Conservation (phyloP, 129 eudicot genomes). For the Flaveria trinervia region DNA sequence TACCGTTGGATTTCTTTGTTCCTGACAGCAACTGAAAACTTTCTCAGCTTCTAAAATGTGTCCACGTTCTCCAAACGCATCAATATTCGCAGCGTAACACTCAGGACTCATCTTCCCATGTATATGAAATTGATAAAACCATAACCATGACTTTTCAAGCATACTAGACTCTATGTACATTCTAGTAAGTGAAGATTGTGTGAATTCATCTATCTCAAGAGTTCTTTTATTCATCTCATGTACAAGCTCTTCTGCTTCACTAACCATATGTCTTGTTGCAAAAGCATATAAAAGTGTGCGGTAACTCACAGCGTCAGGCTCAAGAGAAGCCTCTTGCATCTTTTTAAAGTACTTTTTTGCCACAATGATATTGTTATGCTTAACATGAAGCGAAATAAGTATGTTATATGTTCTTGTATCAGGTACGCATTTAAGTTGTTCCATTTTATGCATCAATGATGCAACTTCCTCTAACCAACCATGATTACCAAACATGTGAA, state of each 20-base stretch:
- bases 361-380: constrained; percentile 54
- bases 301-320: constrained; percentile 79
- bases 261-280: constrained; percentile 80
- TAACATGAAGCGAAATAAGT: constrained; percentile 74
- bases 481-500: constrained; percentile 78
- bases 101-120: constrained; percentile 67
- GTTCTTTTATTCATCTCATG: constrained; percentile 70
- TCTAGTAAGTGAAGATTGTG: constrained; percentile 81
- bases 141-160: constrained; percentile 67
- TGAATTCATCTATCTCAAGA: constrained; percentile 72
- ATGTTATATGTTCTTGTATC: constrained; percentile 89
- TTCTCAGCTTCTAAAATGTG: constrained; percentile 65
- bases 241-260: constrained; percentile 72
- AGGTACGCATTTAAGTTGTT: constrained; percentile 56
- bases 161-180: constrained; percentile 83
- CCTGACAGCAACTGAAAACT: constrained; percentile 49
- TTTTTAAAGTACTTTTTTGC: constrained; percentile 62
- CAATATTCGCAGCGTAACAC: constrained; percentile 88
- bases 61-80: constrained; percentile 86
- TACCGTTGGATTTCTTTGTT: constrained; percentile 51
- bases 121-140: constrained; percentile 80
- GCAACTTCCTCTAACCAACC: constrained; percentile 66
- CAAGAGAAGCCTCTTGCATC: constrained; percentile 68
- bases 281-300: constrained; percentile 85
- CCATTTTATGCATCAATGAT: constrained; percentile 68